Evolutionary conservation across 208 protist genomes (phyloP), one percentile per base, ranked within the genome.

Genomic region (Trypanosoma avium): DNA sequence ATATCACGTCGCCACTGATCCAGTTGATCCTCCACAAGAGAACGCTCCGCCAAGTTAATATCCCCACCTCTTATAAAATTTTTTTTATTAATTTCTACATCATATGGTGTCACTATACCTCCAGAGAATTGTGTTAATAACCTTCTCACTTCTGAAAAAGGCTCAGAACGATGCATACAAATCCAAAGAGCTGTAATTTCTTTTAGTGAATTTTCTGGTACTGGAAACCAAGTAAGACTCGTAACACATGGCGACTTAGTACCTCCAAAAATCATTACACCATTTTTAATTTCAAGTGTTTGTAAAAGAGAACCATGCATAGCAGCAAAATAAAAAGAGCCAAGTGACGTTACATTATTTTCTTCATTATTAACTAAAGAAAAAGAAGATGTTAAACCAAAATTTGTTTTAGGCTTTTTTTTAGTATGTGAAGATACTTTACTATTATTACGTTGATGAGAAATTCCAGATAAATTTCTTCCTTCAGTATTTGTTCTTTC

Each of bases 221-320:
- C 30, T 26, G 73, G 55, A 33, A 92, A 29, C 58, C 80, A 77
- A 26, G 79, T 75, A 21, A 75, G 52, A 9, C 81, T 48, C 38
- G 69, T 74, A 26, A 88, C 78, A 13, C 72, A 57, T 30, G 82
- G 82, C 5, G 77, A 79, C 15, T 75, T 79, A 9, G 77, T 77
- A 38, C 85, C 85, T 22, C 85, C 85, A 4, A 71, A 21, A 0
- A 86, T 59, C 50, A 49, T 40, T 27, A 62, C 32, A 24, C 19
- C 73, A 30, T 15, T 40, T 9, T 55, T 22, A 21, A 54, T 42
- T 7, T 6, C 19, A 15, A 80, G 21, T 26, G 72, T 49, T 45
- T 83, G 81, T 15, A 70, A 50, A 8, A 87, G 75, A 33, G 84
- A 84, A 19, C 84, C 84, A 48, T 90, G 84, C 52, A 76, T 80